Conservation (phyloP, 129 eudicot species). For the Solidago caesia region DNA sequence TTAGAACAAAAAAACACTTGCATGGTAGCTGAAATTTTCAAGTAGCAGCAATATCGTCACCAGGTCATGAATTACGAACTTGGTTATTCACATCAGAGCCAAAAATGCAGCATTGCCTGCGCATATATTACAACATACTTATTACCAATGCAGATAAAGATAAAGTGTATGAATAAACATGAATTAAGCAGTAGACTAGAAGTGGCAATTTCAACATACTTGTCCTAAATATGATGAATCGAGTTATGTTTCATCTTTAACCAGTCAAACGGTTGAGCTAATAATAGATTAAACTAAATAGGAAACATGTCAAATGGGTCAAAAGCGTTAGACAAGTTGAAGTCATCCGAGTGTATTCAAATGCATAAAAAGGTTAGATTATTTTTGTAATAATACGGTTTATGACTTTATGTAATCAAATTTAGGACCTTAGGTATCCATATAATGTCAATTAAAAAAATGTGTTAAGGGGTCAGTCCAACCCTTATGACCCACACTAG, state of each 20-base stretch:
- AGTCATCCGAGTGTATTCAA: background rate
- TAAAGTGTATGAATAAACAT: background rate
- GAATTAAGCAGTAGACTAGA: background rate
- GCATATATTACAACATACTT: conserved; percentile 13
- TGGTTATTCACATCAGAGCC: conserved; percentile 52
- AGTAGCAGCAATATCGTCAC: conserved; percentile 15
- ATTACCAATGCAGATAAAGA: background rate
- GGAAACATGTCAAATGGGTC: background rate
- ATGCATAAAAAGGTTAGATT: background rate
- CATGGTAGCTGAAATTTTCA: conserved; percentile 10
- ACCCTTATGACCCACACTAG: background rate
- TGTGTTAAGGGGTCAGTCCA: background rate
- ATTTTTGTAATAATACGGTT: background rate
- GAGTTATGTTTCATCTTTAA: background rate
- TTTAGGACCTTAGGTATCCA: background rate
- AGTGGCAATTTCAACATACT: background rate
- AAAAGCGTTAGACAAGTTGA: background rate
- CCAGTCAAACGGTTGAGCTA: background rate
- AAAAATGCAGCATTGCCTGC: conserved; percentile 85
- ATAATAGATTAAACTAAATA: background rate
- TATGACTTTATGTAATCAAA: background rate
- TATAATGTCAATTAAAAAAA: background rate
- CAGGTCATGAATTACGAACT: conserved; percentile 16
- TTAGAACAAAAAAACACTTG: conserved; percentile 23
- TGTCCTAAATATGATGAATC: background rate